Evolutionary conservation across 345 rosid species (phyloP).

Genomic region (Viola odorata): DNA sequence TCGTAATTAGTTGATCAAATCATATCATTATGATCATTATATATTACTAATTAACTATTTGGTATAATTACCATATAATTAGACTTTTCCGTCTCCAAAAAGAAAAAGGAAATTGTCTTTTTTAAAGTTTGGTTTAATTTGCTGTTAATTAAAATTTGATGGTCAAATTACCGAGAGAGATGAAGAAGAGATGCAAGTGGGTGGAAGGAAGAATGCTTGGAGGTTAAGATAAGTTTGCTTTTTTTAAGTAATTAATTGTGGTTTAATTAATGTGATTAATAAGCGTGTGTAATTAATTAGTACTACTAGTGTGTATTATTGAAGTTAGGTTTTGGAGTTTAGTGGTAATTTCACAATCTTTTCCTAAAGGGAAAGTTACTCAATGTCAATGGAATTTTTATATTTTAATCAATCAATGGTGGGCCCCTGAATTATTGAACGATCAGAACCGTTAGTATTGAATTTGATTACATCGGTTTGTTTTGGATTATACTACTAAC

Average conservation of each 20-base stretch:
- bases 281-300: no score
- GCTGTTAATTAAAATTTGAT: not conserved
- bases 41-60: no score
- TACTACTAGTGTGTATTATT: not conserved
- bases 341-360: not conserved
- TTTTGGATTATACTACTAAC: not conserved
- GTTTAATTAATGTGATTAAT: no score
- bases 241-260: not conserved
- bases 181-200: not conserved
- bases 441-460: conserved; percentile 29
- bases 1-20: not conserved
- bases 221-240: not conserved
- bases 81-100: not conserved
- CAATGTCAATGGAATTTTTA: no score
- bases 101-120: not conserved
- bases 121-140: conserved; percentile 2
- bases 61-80: not conserved
- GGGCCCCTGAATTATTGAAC: conserved; percentile 16
- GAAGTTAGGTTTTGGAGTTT: not conserved
- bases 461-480: not conserved
- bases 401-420: no score
- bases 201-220: not conserved
- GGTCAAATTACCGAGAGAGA: not conserved
- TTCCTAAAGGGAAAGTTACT: no score
- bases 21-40: not conserved